Percentiles rank a stretch among this genome's conserved stretches.
Evolutionary conservation across 768 basidiomycete genomes (phyloP).

Genomic region (Mycena belliarum): DNA sequence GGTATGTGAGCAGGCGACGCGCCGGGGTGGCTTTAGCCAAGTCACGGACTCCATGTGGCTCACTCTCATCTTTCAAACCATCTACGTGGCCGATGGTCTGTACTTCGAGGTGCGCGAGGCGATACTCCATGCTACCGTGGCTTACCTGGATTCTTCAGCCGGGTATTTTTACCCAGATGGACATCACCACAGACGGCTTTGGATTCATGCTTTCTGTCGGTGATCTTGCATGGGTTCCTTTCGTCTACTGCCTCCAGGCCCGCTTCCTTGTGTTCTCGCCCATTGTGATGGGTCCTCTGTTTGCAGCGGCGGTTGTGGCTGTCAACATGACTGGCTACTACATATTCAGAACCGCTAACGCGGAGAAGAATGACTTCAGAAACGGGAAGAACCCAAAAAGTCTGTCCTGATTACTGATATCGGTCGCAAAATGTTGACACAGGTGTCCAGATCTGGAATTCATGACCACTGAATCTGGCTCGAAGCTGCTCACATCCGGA

Average conservation of each 20-base stretch:
- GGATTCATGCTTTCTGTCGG: constrained; percentile 98
- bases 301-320: constrained; percentile 57
- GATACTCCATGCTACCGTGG: neutral
- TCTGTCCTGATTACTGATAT: constrained; percentile 33
- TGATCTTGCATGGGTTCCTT: constrained; percentile 92
- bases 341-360: constrained; percentile 87
- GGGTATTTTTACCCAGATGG: constrained; percentile 92
- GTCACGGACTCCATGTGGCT: constrained; percentile 93
- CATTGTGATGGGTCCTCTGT: constrained; percentile 68
- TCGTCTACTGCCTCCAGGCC: constrained; percentile 91
- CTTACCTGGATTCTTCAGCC: constrained; percentile 46
- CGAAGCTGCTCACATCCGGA: constrained; percentile 89
- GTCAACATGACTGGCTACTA: constrained; percentile 79
- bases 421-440: neutral
- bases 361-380: constrained; percentile 94
- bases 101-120: constrained; percentile 77
- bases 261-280: constrained; percentile 92
- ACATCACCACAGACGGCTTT: constrained; percentile 96
- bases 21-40: constrained; percentile 63
- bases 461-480: constrained; percentile 81
- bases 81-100: constrained; percentile 84
- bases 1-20: constrained; percentile 86
- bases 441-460: constrained; percentile 63
- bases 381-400: constrained; percentile 94
- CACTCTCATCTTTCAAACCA: constrained; percentile 79